Evolutionary conservation across 495 filamentous ascomycete species (phyloP).

Genomic region (Talaromyces liani): DNA sequence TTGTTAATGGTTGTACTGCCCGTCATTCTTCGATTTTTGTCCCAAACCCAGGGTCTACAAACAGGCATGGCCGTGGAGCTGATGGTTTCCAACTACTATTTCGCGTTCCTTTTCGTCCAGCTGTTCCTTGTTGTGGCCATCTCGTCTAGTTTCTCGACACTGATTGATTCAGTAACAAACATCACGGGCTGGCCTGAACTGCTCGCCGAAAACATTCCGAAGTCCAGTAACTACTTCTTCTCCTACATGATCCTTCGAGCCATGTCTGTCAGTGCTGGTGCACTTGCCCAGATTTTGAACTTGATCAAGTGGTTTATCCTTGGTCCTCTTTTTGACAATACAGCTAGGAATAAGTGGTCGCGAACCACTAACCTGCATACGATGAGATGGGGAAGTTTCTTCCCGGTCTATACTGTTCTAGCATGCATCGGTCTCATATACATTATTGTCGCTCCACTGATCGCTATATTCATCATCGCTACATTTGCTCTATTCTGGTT

Average conservation of each 20-base stretch:
- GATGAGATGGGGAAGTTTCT: conserved; percentile 88
- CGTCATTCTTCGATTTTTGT: conserved; percentile 66
- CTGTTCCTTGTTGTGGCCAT: conserved; percentile 91
- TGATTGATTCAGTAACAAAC: conserved; percentile 55
- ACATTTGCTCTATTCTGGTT: conserved; percentile 95
- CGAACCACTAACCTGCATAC: conserved; percentile 72
- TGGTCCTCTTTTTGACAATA: conserved; percentile 71
- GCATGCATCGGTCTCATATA: conserved; percentile 94
- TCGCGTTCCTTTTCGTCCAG: conserved; percentile 90
- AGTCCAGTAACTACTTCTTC: conserved; percentile 94
- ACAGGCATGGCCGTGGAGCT: conserved; percentile 77
- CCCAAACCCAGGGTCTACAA: conserved; percentile 67
- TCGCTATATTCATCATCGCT: conserved; percentile 87
- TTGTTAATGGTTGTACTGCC: conserved; percentile 78
- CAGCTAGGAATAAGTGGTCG: conserved; percentile 80
- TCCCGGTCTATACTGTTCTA: conserved; percentile 92
- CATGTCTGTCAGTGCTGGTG: conserved; percentile 81
- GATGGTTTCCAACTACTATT: conserved; percentile 86
- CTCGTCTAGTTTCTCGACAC: conserved; percentile 64
- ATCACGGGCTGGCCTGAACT: conserved; percentile 55
- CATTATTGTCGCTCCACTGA: conserved; percentile 81
- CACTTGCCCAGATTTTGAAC: conserved; percentile 74
- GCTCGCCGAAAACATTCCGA: conserved; percentile 78
- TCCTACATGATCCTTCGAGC: conserved; percentile 96
- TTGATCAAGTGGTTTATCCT: conserved; percentile 76